phyloP scores from a whole-genome alignment of 2,329 filamentous ascomycete genomes.

The Nemania serpens region DNA sequence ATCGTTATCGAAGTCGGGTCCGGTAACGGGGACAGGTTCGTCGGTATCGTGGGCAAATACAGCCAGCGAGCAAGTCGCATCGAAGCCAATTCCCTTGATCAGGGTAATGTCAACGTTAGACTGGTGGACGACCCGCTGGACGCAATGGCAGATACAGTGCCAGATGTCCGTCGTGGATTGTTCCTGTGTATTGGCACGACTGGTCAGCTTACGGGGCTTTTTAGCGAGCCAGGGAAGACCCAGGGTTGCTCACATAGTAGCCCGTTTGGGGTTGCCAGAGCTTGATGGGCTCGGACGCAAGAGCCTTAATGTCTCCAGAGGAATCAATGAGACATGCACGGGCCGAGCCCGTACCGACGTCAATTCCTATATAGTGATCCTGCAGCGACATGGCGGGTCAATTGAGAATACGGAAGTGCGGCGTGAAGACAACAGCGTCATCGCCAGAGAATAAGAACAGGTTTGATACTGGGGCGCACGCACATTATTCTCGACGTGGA shows the following conservation, averaged over 20 bases:
- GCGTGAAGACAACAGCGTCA: neutral
- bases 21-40: slow-evolving; percentile 88
- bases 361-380: slow-evolving; percentile 79
- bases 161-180: slow-evolving; percentile 99
- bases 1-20: slow-evolving; percentile 79
- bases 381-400: slow-evolving; percentile 39
- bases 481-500: slow-evolving; percentile 42
- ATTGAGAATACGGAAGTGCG: slow-evolving; percentile 18
- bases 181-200: slow-evolving; percentile 60
- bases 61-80: slow-evolving; percentile 95
- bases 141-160: slow-evolving; percentile 88
- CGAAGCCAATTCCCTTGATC: slow-evolving; percentile 92
- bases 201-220: neutral
- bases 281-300: slow-evolving; percentile 77
- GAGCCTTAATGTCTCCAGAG: slow-evolving; percentile 81
- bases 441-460: neutral
- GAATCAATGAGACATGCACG: slow-evolving; percentile 94
- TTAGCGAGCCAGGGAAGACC: neutral
- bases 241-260: slow-evolving; percentile 64
- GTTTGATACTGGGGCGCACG: slow-evolving; percentile 21
- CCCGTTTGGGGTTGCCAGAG: slow-evolving; percentile 78
- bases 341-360: slow-evolving; percentile 95
- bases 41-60: slow-evolving; percentile 90
- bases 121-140: slow-evolving; percentile 80
- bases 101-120: slow-evolving; percentile 75